Evolutionary conservation across 768 basidiomycete species (phyloP), one percentile per base, ranked within the genome.

Genomic region (Mrakia blollopis): DNA sequence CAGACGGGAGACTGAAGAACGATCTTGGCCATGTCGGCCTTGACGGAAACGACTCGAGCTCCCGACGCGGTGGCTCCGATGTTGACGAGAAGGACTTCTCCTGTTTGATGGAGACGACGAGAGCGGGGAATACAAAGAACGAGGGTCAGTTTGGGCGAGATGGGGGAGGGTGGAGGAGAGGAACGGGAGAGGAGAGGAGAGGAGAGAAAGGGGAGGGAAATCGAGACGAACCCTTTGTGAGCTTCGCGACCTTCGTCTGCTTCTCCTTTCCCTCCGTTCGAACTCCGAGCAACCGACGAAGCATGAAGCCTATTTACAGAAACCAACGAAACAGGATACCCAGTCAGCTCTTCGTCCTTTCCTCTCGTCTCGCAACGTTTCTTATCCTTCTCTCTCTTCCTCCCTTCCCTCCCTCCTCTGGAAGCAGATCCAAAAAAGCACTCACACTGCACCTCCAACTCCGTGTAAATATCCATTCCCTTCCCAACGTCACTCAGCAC

Each of bases 21-120:
- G 77, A 96, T 95, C 86, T 93, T 94, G 50, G 94, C 94, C 11
- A 98, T 87, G 84, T 97, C 95, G 14, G 92, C 94, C 85, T 95
- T 97, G 82, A 97, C 93, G 81, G 89, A 91, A 79, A 98, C 85
- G 21, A 99, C 94, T 57, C 95, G 91, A 44, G 97, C 96, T 78
- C 97, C 97, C 2, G 94, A 96, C 5, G 95, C 97, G 1, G 94
- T 98, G 30, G 94, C 96, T 28, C 96, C 95, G 76, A 99, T 98
- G 86, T 98, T 98, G 87, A 99, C 95, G 78, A 98, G 88, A 18
- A 74, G 70, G 71, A 77, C 76, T 52, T 77, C 76, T 35, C 75
- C 74, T 73, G 61, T 41, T 41, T 41, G 13, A n/a, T 44, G 11
- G 44, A 39, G 7, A 23, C 32, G 30, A 52, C 57, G 6, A 23